Evolutionary conservation across 2,329 filamentous ascomycete genomes (phyloP).

Genomic region (Trichophyton schoenleinii): DNA sequence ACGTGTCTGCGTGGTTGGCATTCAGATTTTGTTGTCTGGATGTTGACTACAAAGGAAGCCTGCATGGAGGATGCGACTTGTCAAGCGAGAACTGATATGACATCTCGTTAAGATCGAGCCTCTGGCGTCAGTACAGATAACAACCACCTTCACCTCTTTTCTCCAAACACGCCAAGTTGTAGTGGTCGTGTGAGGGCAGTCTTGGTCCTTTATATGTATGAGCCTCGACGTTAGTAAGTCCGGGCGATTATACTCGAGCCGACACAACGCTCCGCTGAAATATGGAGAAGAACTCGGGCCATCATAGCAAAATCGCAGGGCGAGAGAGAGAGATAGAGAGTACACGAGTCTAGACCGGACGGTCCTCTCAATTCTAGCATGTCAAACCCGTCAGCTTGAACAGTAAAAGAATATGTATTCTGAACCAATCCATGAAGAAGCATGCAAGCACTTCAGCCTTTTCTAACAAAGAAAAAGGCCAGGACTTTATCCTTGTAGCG

Average conservation of each 20-base stretch:
- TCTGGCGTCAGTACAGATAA: background rate
- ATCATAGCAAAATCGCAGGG: background rate
- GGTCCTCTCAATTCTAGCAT: background rate
- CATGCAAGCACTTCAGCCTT: too few species aligned
- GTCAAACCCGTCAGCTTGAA: background rate
- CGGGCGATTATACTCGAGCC: background rate
- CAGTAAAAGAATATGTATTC: too few species aligned
- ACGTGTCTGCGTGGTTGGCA: background rate
- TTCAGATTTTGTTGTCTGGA: background rate
- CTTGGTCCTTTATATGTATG: background rate
- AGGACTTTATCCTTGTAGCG: too few species aligned
- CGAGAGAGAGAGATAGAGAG: background rate
- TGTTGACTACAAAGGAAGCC: background rate
- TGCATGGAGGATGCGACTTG: background rate
- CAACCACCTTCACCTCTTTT: background rate
- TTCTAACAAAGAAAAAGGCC: too few species aligned
- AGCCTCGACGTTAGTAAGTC: background rate
- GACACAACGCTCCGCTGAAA: background rate
- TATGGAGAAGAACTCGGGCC: background rate
- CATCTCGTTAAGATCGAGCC: background rate
- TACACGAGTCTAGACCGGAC: background rate
- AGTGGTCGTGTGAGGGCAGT: background rate
- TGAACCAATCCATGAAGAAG: too few species aligned
- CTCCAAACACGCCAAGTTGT: background rate
- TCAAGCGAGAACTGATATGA: background rate